A percentile compares a stretch with the other conserved stretches of the same genome.
Conservation (phyloP, 345 rosid genomes). For the Adansonia digitata region DNA sequence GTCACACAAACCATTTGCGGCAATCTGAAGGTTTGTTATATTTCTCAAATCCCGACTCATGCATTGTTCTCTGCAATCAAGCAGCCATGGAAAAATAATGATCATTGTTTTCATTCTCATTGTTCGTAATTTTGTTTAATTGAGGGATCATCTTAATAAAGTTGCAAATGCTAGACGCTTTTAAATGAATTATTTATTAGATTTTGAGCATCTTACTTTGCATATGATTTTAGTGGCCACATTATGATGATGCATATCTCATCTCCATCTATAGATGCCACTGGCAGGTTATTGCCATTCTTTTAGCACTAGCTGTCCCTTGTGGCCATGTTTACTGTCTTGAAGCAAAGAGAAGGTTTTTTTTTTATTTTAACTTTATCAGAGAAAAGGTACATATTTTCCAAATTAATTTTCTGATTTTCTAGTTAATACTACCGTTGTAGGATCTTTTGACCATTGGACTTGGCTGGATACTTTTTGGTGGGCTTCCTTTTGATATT, state of each 20-base stretch:
- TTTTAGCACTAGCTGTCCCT: background rate
- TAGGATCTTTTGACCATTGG: background rate
- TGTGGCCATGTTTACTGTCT: background rate
- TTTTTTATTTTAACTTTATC: too few relatives aligned
- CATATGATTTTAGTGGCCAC: background rate
- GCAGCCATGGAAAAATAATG: background rate
- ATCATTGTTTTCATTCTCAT: background rate
- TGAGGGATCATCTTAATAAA: background rate
- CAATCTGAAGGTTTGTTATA: background rate
- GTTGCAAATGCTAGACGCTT: background rate
- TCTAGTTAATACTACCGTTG: background rate
- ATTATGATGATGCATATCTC: background rate
- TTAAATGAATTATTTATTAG: background rate
- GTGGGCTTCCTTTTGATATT: background rate
- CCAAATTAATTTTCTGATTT: background rate
- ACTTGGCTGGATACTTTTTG: background rate
- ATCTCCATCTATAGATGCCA: background rate
- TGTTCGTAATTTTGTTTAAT: background rate
- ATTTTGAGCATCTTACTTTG: background rate
- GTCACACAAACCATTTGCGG: background rate
- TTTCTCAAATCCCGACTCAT: background rate
- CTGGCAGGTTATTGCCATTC: background rate
- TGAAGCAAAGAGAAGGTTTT: background rate
- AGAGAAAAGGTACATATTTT: background rate
- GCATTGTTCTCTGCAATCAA: background rate